A percentile compares a stretch with the other conserved stretches of the same genome.
Conservation (phyloP, 2,329 filamentous ascomycete species). For the Cryphonectria carpinicola region DNA sequence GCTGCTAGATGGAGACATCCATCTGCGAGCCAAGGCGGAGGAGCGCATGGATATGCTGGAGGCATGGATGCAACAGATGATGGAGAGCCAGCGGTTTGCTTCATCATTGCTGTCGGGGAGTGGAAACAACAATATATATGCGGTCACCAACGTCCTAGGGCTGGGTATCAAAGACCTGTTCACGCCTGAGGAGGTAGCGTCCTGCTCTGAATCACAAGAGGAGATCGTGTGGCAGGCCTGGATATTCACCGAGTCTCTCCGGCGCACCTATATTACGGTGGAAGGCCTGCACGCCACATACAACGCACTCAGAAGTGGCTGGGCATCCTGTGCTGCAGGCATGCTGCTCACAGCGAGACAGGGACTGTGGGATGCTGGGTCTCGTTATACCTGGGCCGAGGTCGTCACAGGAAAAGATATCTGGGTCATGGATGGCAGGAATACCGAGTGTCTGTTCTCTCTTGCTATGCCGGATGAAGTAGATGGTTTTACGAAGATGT, state of each 20-base stretch:
- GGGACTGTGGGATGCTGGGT: conserved; percentile 21
- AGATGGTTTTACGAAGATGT: conserved; percentile 15
- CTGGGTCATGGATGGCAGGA: background rate
- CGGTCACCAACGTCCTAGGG: background rate
- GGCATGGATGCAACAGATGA: conserved; percentile 28
- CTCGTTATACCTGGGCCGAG: conserved; percentile 18
- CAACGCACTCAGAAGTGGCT: conserved; percentile 7
- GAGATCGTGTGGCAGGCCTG: conserved; percentile 24
- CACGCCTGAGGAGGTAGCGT: background rate
- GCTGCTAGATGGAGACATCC: conserved; percentile 24
- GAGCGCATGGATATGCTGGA: background rate
- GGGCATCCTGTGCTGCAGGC: conserved; percentile 4
- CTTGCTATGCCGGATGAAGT: background rate
- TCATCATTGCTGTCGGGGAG: background rate
- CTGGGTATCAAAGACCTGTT: conserved; percentile 15
- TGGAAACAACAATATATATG: background rate
- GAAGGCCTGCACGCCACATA: conserved; percentile 10
- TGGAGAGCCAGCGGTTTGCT: conserved; percentile 28
- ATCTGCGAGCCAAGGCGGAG: conserved; percentile 18
- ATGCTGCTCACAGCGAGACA: conserved; percentile 8
- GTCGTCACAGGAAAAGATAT: conserved; percentile 6
- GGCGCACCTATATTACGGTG: conserved; percentile 17
- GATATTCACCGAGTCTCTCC: conserved; percentile 23
- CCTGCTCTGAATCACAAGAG: conserved; percentile 9
- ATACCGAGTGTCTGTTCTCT: conserved; percentile 7